Conservation (phyloP, 306 rosid species). For the Begonia peltatifolia region DNA sequence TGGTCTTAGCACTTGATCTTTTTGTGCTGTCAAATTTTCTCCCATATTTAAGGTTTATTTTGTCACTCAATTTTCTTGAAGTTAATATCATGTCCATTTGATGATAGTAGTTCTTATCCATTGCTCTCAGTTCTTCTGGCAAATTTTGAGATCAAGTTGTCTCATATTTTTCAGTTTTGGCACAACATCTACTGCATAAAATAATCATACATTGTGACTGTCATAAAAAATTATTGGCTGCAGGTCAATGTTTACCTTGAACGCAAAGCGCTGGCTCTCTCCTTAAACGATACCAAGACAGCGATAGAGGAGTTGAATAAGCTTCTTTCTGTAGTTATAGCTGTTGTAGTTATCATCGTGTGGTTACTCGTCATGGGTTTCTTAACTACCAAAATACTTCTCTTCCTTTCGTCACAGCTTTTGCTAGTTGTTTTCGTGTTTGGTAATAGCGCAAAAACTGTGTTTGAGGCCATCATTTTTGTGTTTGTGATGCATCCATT, state of each 20-base stretch:
- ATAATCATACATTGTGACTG: no score
- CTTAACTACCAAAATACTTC: constrained; percentile 54
- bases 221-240: neutral
- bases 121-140: no score
- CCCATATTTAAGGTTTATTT: no score
- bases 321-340: constrained; percentile 36
- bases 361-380: constrained; percentile 68
- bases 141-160: no score
- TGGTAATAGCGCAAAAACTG: constrained; percentile 58
- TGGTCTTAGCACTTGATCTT: neutral
- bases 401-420: constrained; percentile 74
- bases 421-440: constrained; percentile 55
- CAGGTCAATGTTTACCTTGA: constrained; percentile 77
- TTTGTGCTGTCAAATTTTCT: no score
- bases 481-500: constrained; percentile 84
- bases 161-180: no score
- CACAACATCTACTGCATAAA: no score
- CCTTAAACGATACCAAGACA: constrained; percentile 67
- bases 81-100: no score
- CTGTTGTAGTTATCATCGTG: constrained; percentile 29
- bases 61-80: no score
- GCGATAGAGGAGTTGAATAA: constrained; percentile 68
- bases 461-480: constrained; percentile 79
- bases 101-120: no score
- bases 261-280: constrained; percentile 60